A percentile compares a stretch with the other conserved stretches of the same genome.
phyloP scores from a whole-genome alignment of 192 early-diverging fungal species.

The Dispira parvispora region DNA sequence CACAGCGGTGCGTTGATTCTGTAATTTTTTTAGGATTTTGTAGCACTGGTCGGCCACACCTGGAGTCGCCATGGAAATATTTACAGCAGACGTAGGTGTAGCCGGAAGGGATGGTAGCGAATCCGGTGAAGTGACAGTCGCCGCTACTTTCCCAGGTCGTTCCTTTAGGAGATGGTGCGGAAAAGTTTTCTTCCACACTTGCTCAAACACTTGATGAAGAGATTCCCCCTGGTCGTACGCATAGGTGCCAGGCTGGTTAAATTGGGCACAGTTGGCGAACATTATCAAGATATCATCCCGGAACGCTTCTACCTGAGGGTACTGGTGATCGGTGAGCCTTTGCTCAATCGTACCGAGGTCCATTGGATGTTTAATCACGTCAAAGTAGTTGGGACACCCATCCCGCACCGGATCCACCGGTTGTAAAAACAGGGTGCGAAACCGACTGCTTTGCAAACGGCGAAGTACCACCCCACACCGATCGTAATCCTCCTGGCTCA shows the following conservation, averaged over 20 bases:
- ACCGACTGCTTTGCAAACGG: conserved; percentile 19
- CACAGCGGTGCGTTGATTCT: conserved; percentile 28
- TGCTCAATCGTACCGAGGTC: conserved; percentile 31
- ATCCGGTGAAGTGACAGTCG: too few species aligned
- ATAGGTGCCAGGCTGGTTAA: conserved; percentile 38
- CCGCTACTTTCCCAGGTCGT: too few species aligned
- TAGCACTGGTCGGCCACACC: conserved; percentile 10
- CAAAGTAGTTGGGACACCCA: conserved; percentile 28
- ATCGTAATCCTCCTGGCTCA: neutral
- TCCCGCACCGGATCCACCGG: conserved; percentile 30
- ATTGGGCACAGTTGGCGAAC: conserved; percentile 39
- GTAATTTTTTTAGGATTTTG: conserved; percentile 24
- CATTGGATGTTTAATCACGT: conserved; percentile 32
- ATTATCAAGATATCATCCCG: conserved; percentile 34
- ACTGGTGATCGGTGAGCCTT: conserved; percentile 25
- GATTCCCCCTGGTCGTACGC: conserved; percentile 42
- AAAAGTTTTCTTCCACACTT: conserved; percentile 15
- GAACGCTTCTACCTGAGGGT: conserved; percentile 24
- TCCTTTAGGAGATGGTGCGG: too few species aligned
- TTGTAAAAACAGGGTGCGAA: conserved; percentile 28
- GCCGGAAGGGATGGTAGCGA: too few species aligned
- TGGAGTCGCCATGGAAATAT: too few species aligned
- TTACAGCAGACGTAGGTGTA: too few species aligned
- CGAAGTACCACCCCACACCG: conserved; percentile 15
- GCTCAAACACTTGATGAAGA: conserved; percentile 34